These are phyloP conservation scores for Edaphochlamys debaryana DNA, from an alignment of 139 green algal species.

Conservation along the genomic window DNA sequence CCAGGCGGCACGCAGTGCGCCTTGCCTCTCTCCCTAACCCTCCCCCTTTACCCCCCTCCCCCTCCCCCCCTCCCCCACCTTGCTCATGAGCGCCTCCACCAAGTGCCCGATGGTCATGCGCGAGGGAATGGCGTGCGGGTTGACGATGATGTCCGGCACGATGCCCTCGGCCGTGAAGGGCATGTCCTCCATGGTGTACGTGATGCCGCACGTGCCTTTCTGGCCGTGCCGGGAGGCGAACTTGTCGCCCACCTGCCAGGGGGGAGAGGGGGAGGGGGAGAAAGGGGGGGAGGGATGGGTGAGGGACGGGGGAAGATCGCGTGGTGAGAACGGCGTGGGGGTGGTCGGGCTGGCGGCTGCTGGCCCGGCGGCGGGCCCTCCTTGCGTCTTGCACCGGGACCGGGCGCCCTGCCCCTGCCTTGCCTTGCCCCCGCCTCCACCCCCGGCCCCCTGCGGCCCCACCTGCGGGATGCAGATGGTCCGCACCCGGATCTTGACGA, in stretches of 20 bases:
- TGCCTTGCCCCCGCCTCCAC: no score
- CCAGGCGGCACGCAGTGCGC: no score
- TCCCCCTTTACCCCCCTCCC: neutral
- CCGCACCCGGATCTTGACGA: conserved; percentile 96
- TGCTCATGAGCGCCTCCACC: conserved; percentile 98
- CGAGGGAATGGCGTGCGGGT: conserved; percentile 98
- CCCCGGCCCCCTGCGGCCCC: neutral
- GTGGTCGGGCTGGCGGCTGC: no score
- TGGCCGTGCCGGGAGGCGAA: conserved; percentile 96
- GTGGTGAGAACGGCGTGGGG: neutral
- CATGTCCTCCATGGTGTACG: conserved; percentile 93
- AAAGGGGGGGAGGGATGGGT: neutral
- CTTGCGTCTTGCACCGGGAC: no score
- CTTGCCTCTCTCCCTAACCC: no score
- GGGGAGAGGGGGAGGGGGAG: neutral
- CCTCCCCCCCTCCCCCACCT: conserved; percentile 61
- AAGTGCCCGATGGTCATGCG: conserved; percentile 99
- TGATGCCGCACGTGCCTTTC: conserved; percentile 98
- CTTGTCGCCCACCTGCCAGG: conserved; percentile 96
- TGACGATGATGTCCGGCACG: conserved; percentile 97
- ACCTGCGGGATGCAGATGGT: conserved; percentile 96
- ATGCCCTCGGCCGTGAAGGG: conserved; percentile 88
- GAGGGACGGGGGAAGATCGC: neutral
- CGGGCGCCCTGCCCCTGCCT: no score
- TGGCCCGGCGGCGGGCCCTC: no score